Evolutionary conservation across 225 moss, liverwort and hornwort species (phyloP).

Genomic region (Climacium dendroides): DNA sequence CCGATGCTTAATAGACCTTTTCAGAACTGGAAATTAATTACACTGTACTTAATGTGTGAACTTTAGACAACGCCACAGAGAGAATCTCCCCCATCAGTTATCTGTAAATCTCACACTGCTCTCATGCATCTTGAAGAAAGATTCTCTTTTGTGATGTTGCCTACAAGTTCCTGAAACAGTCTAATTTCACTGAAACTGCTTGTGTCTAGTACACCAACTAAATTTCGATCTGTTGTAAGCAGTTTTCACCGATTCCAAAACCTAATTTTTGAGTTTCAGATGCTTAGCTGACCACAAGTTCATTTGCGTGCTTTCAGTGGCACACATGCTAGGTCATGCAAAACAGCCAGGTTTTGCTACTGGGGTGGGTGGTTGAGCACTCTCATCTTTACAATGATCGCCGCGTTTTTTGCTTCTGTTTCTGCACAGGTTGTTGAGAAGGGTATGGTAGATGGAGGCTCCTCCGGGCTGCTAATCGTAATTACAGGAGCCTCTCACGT

Average conservation of each 20-base stretch:
- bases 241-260: not conserved
- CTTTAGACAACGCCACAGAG: not conserved
- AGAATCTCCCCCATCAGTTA: not conserved
- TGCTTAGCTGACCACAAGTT: not conserved
- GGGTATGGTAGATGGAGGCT: constrained; percentile 64
- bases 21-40: not conserved
- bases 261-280: not conserved
- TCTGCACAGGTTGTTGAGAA: constrained; percentile 51
- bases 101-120: not conserved
- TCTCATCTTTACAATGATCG: not conserved
- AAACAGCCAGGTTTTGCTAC: not conserved
- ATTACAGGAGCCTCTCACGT: constrained; percentile 87
- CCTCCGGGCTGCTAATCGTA: constrained; percentile 55
- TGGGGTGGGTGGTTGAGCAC: not conserved
- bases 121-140: not conserved
- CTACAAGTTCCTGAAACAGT: not conserved
- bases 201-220: not conserved
- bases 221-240: not conserved
- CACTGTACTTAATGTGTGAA: not conserved
- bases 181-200: not conserved
- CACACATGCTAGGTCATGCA: not conserved
- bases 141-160: not conserved
- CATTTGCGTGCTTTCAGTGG: not conserved
- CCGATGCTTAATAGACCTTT: not conserved
- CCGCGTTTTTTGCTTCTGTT: not conserved